phyloP scores from a whole-genome alignment of 768 basidiomycete species.

The Russula brevipes region DNA sequence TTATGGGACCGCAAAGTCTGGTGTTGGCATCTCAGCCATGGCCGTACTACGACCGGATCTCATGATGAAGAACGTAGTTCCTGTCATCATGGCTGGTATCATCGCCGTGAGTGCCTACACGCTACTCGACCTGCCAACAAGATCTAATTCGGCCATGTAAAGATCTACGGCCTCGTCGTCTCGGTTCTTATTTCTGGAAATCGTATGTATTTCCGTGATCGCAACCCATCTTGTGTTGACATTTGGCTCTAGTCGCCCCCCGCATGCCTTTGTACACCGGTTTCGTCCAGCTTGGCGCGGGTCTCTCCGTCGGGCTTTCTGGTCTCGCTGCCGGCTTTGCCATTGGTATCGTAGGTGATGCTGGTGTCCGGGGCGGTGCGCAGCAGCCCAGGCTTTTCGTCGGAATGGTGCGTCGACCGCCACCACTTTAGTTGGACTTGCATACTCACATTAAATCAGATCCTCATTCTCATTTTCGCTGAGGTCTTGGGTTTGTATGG shows the following conservation, averaged over 20 bases:
- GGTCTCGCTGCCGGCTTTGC: slow-evolving; percentile 98
- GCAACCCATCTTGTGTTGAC: neutral
- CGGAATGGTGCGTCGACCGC: slow-evolving; percentile 61
- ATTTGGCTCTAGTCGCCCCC: slow-evolving; percentile 11
- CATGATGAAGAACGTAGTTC: slow-evolving; percentile 76
- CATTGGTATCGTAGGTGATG: slow-evolving; percentile 98
- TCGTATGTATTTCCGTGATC: slow-evolving; percentile 54
- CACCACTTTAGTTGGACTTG: neutral
- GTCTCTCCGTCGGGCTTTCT: slow-evolving; percentile 86
- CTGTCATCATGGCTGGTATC: slow-evolving; percentile 99
- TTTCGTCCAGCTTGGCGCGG: slow-evolving; percentile 91
- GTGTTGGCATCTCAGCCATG: slow-evolving; percentile 94
- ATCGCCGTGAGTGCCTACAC: slow-evolving; percentile 98
- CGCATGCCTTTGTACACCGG: slow-evolving; percentile 70
- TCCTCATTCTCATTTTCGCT: slow-evolving; percentile 93
- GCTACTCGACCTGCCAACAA: slow-evolving; percentile 39
- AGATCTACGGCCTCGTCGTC: slow-evolving; percentile 99
- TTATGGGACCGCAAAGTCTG: slow-evolving; percentile 99
- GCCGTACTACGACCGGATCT: slow-evolving; percentile 92
- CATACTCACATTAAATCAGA: neutral
- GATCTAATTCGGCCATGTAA: slow-evolving; percentile 35
- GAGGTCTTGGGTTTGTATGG: slow-evolving; percentile 93
- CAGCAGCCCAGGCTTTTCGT: slow-evolving; percentile 94
- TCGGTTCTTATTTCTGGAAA: slow-evolving; percentile 88
- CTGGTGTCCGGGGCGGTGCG: slow-evolving; percentile 95